These are phyloP conservation scores for Penicillium steckii DNA, from an alignment of 495 filamentous ascomycete genomes.

Conservation along the genomic window DNA sequence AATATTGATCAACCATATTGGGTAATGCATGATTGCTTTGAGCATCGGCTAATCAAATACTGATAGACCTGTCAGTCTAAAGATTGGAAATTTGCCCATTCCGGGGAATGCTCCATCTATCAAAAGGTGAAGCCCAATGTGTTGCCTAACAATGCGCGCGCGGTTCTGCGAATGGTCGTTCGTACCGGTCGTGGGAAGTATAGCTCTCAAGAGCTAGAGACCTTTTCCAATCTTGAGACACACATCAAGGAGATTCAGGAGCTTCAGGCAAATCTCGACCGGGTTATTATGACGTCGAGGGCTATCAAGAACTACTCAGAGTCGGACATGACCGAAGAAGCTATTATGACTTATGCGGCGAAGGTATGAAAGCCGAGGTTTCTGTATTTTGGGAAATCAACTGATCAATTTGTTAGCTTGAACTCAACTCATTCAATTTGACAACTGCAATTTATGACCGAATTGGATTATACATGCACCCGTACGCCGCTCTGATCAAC, in stretches of 20 bases:
- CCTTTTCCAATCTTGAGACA: conserved; percentile 45
- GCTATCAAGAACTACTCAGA: conserved; percentile 53
- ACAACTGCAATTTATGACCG: conserved; percentile 56
- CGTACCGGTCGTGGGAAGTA: conserved; percentile 35
- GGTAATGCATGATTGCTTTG: neutral
- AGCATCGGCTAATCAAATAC: neutral
- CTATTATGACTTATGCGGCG: conserved; percentile 39
- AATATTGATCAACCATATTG: neutral
- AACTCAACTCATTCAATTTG: conserved; percentile 62
- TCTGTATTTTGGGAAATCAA: neutral
- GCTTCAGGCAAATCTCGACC: conserved; percentile 40
- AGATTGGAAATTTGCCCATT: conserved; percentile 61
- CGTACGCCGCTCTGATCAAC: conserved; percentile 58
- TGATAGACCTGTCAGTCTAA: conserved; percentile 58
- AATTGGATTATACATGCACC: conserved; percentile 62
- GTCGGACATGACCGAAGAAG: conserved; percentile 37
- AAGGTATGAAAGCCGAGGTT: no score
- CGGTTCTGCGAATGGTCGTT: conserved; percentile 52
- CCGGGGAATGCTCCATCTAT: conserved; percentile 58
- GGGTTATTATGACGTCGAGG: conserved; percentile 51
- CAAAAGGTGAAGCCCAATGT: conserved; percentile 43
- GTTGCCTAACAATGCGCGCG: conserved; percentile 57
- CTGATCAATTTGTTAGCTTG: conserved; percentile 8
- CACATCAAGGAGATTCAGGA: conserved; percentile 46
- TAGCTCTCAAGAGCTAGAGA: conserved; percentile 32